Conservation (phyloP, 371 early-diverging fungal genomes). For the Mucor circinelloides region DNA sequence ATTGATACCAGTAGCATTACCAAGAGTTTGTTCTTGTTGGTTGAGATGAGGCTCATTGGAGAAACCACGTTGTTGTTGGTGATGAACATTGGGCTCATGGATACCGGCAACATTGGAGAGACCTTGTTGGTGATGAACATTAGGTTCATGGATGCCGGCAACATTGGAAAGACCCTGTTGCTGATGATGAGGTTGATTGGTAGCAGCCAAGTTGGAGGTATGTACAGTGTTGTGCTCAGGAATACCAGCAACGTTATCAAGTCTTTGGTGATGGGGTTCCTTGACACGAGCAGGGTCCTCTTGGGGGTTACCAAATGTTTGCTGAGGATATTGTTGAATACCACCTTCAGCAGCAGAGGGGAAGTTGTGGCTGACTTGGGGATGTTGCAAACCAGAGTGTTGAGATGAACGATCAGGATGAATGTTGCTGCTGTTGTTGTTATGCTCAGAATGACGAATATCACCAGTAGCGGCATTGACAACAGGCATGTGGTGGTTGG, state of each 20-base stretch:
- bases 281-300: background rate
- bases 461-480: background rate
- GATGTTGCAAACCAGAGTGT: background rate
- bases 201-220: background rate
- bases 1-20: background rate
- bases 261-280: background rate
- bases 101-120: background rate
- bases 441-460: background rate
- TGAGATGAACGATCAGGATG: background rate
- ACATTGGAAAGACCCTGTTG: background rate
- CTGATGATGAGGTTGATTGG: background rate
- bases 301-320: background rate
- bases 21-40: background rate
- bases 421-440: background rate
- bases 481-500: background rate
- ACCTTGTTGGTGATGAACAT: background rate
- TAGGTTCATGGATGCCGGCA: background rate
- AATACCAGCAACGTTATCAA: background rate
- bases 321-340: background rate
- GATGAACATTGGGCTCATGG: background rate
- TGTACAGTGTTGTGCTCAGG: background rate
- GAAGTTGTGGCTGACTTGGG: background rate
- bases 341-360: background rate
- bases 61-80: background rate
- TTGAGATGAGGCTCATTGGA: background rate